phyloP scores from a whole-genome alignment of 1,284 basidiomycete species.

The Trichosporon ovoides region DNA sequence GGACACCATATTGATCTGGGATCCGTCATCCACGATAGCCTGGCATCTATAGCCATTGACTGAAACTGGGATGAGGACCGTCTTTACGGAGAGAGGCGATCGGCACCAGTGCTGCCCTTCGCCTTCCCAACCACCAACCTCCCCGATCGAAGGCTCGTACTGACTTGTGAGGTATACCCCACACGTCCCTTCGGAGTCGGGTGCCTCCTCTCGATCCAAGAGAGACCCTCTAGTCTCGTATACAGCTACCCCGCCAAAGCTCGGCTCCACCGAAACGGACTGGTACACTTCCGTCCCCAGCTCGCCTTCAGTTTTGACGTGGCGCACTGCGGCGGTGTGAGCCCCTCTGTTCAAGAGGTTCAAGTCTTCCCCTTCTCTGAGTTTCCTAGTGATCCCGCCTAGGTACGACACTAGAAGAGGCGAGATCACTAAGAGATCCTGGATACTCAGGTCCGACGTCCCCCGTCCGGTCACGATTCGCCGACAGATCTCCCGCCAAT shows the following conservation, averaged over 20 bases:
- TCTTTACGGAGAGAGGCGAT: neutral
- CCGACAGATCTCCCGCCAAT: neutral
- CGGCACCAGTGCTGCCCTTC: neutral
- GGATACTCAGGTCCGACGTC: neutral
- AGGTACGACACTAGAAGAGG: neutral
- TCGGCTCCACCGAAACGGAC: no score
- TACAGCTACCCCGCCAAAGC: neutral
- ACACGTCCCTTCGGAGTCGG: neutral
- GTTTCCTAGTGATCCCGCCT: no score
- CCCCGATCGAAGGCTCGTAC: neutral
- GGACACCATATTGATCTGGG: conserved; percentile 8
- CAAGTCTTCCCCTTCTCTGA: neutral
- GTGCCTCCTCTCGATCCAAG: neutral
- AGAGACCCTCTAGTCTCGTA: neutral
- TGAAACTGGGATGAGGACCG: neutral
- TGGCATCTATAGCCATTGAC: neutral
- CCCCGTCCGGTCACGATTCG: neutral
- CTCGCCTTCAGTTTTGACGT: no score
- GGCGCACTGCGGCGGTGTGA: no score
- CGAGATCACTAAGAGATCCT: neutral
- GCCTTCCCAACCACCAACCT: neutral
- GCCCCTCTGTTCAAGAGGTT: no score
- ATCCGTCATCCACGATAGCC: conserved; percentile 9
- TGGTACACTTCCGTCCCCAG: no score
- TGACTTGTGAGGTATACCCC: neutral